These are phyloP conservation scores for Pythium folliculosum DNA, from an alignment of 352 stramenopile genomes.

Conservation along the genomic window DNA sequence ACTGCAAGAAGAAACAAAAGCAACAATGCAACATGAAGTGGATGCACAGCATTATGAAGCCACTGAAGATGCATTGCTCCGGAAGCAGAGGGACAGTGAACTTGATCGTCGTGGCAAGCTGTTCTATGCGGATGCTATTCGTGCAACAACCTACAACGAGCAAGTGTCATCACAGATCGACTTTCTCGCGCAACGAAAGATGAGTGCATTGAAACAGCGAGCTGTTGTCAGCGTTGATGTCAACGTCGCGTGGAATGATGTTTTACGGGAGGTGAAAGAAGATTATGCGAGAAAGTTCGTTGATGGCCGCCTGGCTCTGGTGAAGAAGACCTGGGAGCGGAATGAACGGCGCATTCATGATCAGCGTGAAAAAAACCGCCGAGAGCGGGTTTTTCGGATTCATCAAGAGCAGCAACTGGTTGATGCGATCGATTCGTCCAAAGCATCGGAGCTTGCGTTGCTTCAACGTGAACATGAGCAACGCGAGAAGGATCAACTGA, in stretches of 20 bases:
- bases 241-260: conserved; percentile 17
- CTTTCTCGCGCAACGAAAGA: conserved; percentile 55
- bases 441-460: conserved; percentile 33
- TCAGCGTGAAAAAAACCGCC: conserved; percentile 44
- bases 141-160: conserved; percentile 71
- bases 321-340: conserved; percentile 72
- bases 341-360: conserved; percentile 54
- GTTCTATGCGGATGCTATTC: conserved; percentile 56
- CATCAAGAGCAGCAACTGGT: conserved; percentile 50
- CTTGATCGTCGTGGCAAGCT: conserved; percentile 40
- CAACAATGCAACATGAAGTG: conserved; percentile 38
- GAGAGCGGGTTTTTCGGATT: conserved; percentile 53
- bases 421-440: conserved; percentile 38
- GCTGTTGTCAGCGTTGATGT: background rate
- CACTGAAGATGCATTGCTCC: conserved; percentile 40
- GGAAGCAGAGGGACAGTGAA: conserved; percentile 39
- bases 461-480: conserved; percentile 39
- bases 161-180: conserved; percentile 65
- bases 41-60: conserved; percentile 35
- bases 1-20: conserved; percentile 46
- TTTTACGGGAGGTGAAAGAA: conserved; percentile 49
- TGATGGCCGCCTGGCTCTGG: conserved; percentile 50
- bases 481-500: conserved; percentile 36
- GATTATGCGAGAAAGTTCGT: conserved; percentile 60
- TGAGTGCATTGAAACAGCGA: conserved; percentile 37